Evolutionary conservation across 2,329 filamentous ascomycete species (phyloP).

Genomic region (Penicillium rolfsii): DNA sequence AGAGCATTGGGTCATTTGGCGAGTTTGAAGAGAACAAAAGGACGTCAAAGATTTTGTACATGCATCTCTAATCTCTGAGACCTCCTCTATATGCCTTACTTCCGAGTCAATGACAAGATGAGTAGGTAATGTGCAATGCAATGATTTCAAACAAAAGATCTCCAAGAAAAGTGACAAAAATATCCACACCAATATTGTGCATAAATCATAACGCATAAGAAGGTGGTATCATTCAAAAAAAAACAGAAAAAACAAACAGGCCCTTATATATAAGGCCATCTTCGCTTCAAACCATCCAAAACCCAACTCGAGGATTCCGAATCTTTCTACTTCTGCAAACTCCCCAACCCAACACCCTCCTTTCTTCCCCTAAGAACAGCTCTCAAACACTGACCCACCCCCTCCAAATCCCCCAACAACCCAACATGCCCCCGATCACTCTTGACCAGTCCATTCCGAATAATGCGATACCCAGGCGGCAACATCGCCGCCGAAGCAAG

Average conservation of each 20-base stretch:
- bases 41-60: not conserved
- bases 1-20: slow-evolving; percentile 26
- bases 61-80: not conserved
- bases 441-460: slow-evolving; percentile 72
- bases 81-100: not conserved
- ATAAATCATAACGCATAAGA: slow-evolving; percentile 16
- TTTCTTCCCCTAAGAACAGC: slow-evolving; percentile 68
- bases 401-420: slow-evolving; percentile 80
- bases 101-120: not conserved
- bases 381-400: slow-evolving; percentile 72
- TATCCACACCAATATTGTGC: not conserved
- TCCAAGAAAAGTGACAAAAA: not conserved
- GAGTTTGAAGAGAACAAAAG: slow-evolving; percentile 17
- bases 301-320: not conserved
- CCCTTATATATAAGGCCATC: not conserved
- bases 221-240: slow-evolving; percentile 27
- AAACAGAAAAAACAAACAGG: slow-evolving; percentile 2
- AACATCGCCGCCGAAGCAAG: slow-evolving; percentile 84
- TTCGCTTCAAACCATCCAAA: not conserved
- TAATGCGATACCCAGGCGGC: slow-evolving; percentile 75
- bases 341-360: slow-evolving; percentile 72
- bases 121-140: not conserved
- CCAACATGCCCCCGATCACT: slow-evolving; percentile 87
- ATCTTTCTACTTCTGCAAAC: slow-evolving; percentile 7
- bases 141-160: not conserved